These are phyloP conservation scores for Tulasnella sp. DNA, from an alignment of 768 basidiomycete genomes.

Conservation along the genomic window DNA sequence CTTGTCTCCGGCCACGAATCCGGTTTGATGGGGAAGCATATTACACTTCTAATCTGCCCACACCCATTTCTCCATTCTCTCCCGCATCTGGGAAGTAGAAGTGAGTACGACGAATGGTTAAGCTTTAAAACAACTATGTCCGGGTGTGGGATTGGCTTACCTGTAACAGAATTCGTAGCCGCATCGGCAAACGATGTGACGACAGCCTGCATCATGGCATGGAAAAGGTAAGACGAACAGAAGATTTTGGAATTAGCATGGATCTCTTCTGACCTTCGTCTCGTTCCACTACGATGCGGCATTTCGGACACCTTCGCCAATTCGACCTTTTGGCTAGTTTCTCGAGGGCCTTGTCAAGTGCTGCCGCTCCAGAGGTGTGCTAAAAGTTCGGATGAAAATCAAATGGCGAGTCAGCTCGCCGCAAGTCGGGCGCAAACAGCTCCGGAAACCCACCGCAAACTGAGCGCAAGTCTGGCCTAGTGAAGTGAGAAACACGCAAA, in stretches of 20 bases:
- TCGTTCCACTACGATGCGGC: neutral
- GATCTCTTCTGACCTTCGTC: neutral
- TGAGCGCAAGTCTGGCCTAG: neutral
- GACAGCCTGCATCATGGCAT: neutral
- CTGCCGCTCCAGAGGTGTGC: neutral
- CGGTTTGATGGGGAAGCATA: neutral
- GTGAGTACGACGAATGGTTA: neutral
- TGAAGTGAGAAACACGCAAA: neutral
- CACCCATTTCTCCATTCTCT: neutral
- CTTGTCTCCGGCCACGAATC: neutral
- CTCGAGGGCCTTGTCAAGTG: neutral
- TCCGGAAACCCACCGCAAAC: neutral
- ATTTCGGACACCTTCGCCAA: neutral
- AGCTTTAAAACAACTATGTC: neutral
- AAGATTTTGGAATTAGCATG: too few species aligned
- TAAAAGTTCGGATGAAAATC: neutral
- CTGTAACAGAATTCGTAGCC: slow-evolving; percentile 9
- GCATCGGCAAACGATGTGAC: slow-evolving; percentile 13
- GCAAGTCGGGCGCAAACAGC: too few species aligned
- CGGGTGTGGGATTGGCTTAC: neutral
- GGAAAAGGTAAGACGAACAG: too few species aligned
- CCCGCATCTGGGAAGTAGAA: neutral
- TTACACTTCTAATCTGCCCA: neutral
- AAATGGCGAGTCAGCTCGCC: neutral
- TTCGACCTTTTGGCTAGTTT: neutral